Evolutionary conservation across 2,329 filamentous ascomycete species (phyloP), one percentile per base, ranked within the genome.

Genomic region (Tricladium varicosporioides): DNA sequence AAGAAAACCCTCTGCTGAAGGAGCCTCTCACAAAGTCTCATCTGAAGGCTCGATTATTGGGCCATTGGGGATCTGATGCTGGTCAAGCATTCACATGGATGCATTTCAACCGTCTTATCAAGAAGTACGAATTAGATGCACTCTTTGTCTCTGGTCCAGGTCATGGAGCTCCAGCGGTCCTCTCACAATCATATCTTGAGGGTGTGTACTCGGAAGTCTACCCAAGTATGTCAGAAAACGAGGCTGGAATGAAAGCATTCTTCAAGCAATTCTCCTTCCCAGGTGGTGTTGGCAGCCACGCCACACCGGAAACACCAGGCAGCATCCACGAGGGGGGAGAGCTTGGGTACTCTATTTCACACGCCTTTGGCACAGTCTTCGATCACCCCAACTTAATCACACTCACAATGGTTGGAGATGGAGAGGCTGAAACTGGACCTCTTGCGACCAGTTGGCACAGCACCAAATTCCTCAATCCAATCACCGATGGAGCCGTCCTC

Each of bases 181-280:
- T 92, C 40, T 88, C 88, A 0, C 88, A 91, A 71, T 84, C 86
- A 13, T 92, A 90, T 66, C 80, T 92, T 13, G 89, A 92, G 68
- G 88, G 89, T 32, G 84, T 86, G 44, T 92, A 92, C 73, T 85
- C 85, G 1, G 88, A 92, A 67, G 84, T 91, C 19, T 92, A 91
- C 65, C 87, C 88, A 2, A 82, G 89, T 57, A 90, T 87, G 75
- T 82, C 84, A 2, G 82, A 88, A 64, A 83, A 89, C 67, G 73
- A 80, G 42, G 81, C 86, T 57, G 89, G 89, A 22, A 76, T 92
- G 78, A 82, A 85, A 65, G 81, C 79, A 59, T 91, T 92, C 78
- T 91, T 92, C 82, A 91, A 91, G 75, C 83, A 87, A 63, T 92
- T 92, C 75, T 91, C 88, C 1, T 92, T 92, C 73, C 89, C 89